A percentile compares a stretch with the other conserved stretches of the same genome.
Evolutionary conservation across 2,329 filamentous ascomycete genomes (phyloP).

Genomic region (Alternaria triticimaculans): DNA sequence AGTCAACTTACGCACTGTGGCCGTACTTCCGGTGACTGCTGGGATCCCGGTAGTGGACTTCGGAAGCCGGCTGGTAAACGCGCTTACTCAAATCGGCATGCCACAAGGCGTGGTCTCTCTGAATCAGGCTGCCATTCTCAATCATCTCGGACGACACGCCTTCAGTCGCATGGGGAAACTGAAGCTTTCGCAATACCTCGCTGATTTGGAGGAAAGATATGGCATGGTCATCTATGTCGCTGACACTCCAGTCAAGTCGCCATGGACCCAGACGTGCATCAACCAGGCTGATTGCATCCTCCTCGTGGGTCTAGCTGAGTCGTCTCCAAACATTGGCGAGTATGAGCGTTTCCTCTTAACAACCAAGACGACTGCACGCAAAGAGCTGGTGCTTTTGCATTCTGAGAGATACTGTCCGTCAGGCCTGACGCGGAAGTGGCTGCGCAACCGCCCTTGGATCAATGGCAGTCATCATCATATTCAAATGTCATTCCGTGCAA

Average conservation of each 20-base stretch:
- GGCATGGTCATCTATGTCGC: slow-evolving; percentile 94
- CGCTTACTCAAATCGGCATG: slow-evolving; percentile 86
- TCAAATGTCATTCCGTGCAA: slow-evolving; percentile 87
- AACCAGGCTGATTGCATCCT: slow-evolving; percentile 96
- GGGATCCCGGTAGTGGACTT: slow-evolving; percentile 96
- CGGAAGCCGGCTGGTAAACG: slow-evolving; percentile 84
- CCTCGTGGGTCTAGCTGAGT: slow-evolving; percentile 87
- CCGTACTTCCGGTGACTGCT: slow-evolving; percentile 86
- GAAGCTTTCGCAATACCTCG: slow-evolving; percentile 92
- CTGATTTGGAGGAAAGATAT: slow-evolving; percentile 96
- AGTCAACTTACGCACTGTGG: slow-evolving; percentile 89
- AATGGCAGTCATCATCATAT: slow-evolving; percentile 98
- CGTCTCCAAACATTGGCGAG: slow-evolving; percentile 88
- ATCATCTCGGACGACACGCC: slow-evolving; percentile 92
- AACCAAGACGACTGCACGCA: slow-evolving; percentile 95
- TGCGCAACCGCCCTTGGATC: slow-evolving; percentile 91
- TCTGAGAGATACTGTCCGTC: slow-evolving; percentile 84
- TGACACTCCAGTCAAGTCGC: slow-evolving; percentile 94
- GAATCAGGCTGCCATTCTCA: slow-evolving; percentile 91
- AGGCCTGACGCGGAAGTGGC: slow-evolving; percentile 86
- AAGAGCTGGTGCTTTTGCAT: slow-evolving; percentile 89
- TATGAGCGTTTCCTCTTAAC: slow-evolving; percentile 96
- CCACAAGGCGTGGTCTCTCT: slow-evolving; percentile 89
- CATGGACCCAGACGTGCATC: slow-evolving; percentile 98
- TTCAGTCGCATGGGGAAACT: slow-evolving; percentile 98